These are phyloP conservation scores for Mycena polygramma DNA, from an alignment of 768 basidiomycete species.

Conservation along the genomic window DNA sequence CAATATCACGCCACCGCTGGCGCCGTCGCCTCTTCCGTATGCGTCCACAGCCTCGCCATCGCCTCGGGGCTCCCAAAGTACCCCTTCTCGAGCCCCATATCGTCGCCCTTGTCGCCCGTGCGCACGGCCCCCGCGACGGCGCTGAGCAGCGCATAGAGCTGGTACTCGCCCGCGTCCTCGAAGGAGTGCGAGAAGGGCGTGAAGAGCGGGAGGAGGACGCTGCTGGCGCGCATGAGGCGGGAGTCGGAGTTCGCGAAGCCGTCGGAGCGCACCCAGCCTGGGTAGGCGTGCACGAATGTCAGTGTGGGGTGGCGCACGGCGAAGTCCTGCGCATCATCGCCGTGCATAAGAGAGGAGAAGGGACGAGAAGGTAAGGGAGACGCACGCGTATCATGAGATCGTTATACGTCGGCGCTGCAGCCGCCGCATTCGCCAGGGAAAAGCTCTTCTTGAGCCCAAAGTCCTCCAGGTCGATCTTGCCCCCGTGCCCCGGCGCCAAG, in stretches of 20 bases:
- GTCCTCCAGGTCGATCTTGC: constrained; percentile 59
- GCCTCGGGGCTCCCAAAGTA: constrained; percentile 26
- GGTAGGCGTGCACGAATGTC: constrained; percentile 53
- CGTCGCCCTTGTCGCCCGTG: constrained; percentile 27
- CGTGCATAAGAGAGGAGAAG: background rate
- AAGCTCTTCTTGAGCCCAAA: constrained; percentile 65
- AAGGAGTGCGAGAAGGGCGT: constrained; percentile 27
- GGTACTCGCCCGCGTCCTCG: constrained; percentile 31
- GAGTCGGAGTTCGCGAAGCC: constrained; percentile 20
- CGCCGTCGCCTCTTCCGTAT: constrained; percentile 34
- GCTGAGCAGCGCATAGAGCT: constrained; percentile 31
- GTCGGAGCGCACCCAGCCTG: constrained; percentile 34
- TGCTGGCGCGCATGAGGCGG: background rate
- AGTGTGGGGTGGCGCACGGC: constrained; percentile 47
- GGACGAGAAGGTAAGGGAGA: background rate
- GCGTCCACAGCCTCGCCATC: constrained; percentile 31
- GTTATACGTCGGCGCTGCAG: constrained; percentile 59
- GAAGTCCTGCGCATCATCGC: constrained; percentile 44
- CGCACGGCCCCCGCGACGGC: constrained; percentile 27
- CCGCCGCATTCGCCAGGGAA: constrained; percentile 48
- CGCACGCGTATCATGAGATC: constrained; percentile 66
- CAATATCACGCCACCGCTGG: background rate
- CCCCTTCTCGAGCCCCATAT: constrained; percentile 20
- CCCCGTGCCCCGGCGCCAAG: constrained; percentile 50
- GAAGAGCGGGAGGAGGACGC: constrained; percentile 16